These are phyloP conservation scores for Agaricales sp. DNA, from an alignment of 1,284 basidiomycete species.

Conservation along the genomic window DNA sequence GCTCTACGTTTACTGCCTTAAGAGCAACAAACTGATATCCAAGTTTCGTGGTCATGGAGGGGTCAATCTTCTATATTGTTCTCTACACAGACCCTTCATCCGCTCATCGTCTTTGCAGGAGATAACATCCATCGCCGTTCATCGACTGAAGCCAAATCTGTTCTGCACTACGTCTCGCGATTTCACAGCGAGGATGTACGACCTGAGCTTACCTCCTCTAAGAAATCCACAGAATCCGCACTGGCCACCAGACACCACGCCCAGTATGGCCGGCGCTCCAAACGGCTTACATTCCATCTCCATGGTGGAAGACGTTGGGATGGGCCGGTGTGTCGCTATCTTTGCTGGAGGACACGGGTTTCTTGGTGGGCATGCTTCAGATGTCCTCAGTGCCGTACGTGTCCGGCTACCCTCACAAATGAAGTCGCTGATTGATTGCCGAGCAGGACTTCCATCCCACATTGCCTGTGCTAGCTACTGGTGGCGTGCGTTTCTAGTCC, in stretches of 20 bases:
- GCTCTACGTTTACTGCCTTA: slow-evolving; percentile 41
- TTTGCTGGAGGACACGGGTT: slow-evolving; percentile 47
- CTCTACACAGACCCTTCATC: slow-evolving; percentile 6
- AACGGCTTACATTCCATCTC: slow-evolving; percentile 54
- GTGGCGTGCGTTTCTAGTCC: slow-evolving; percentile 40
- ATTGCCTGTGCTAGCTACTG: slow-evolving; percentile 58
- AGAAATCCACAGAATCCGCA: slow-evolving; percentile 35
- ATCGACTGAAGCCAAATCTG: slow-evolving; percentile 44
- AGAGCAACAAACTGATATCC: slow-evolving; percentile 27
- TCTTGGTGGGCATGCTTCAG: slow-evolving; percentile 60
- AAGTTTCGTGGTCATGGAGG: slow-evolving; percentile 59
- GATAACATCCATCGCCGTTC: slow-evolving; percentile 56
- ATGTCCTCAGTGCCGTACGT: slow-evolving; percentile 54
- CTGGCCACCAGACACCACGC: slow-evolving; percentile 41
- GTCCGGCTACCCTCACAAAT: not conserved
- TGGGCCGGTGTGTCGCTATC: slow-evolving; percentile 52
- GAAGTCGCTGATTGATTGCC: too few relatives aligned
- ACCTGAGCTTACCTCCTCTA: slow-evolving; percentile 32
- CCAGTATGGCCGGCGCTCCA: slow-evolving; percentile 54
- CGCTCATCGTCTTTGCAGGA: slow-evolving; percentile 25
- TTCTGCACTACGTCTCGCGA: slow-evolving; percentile 64
- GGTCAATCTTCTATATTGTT: slow-evolving; percentile 27
- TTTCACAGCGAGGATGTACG: slow-evolving; percentile 53
- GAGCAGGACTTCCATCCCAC: slow-evolving; percentile 55
- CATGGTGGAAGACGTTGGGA: slow-evolving; percentile 45